Evolutionary conservation across 495 filamentous ascomycete species (phyloP).

Genomic region (Massariosphaeria phaeospora): DNA sequence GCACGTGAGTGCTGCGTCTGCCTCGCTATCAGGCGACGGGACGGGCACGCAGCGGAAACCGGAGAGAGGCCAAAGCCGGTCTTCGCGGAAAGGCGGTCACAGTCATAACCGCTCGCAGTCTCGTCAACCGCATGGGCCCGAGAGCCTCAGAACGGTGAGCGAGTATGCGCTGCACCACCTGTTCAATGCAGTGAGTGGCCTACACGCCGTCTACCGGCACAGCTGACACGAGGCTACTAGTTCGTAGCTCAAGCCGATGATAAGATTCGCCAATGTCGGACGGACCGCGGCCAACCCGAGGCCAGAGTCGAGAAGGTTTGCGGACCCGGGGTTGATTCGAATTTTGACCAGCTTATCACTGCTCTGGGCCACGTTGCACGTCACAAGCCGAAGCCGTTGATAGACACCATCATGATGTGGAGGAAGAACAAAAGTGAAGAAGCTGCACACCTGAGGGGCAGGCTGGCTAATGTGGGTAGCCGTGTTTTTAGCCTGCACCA

Average conservation of each 20-base stretch:
- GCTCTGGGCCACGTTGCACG: conserved; percentile 90
- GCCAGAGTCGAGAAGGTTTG: conserved; percentile 82
- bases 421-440: conserved; percentile 90
- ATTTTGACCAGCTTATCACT: conserved; percentile 92
- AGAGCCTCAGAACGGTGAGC: conserved; percentile 81
- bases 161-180: conserved; percentile 96
- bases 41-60: conserved; percentile 39
- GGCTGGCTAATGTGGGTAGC: conserved; percentile 57
- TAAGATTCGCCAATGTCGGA: conserved; percentile 81
- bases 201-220: neutral
- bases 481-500: conserved; percentile 3
- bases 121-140: conserved; percentile 58
- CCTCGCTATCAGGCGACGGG: conserved; percentile 2
- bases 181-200: conserved; percentile 71
- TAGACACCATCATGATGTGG: conserved; percentile 97
- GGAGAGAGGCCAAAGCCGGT: conserved; percentile 62
- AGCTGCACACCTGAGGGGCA: conserved; percentile 56
- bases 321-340: conserved; percentile 78
- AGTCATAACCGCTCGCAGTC: conserved; percentile 79
- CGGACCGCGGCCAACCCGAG: conserved; percentile 66
- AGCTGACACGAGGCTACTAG: conserved; percentile 40
- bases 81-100: conserved; percentile 62
- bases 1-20: neutral
- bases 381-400: conserved; percentile 88
- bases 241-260: conserved; percentile 84